Percentiles rank a stretch among this genome's conserved stretches.
Conservation (phyloP, 108 stramenopile genomes). For the Nitzschia sp. region DNA sequence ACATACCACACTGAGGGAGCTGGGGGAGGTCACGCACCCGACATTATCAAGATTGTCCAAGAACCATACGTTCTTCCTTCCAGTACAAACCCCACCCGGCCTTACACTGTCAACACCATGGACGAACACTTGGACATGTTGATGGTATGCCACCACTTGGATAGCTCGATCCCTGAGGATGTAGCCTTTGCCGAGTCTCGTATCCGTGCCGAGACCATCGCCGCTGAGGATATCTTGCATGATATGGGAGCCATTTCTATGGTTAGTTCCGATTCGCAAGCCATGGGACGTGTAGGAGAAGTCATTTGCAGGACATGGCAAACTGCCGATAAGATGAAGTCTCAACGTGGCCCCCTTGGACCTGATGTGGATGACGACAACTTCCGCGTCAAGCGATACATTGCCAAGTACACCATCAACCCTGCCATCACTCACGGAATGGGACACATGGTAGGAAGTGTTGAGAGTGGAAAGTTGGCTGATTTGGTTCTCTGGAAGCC, state of each 20-base stretch:
- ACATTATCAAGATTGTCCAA: constrained; percentile 95
- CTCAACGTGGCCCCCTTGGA: constrained; percentile 84
- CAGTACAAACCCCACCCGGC: constrained; percentile 96
- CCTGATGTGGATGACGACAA: constrained; percentile 90
- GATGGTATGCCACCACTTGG: constrained; percentile 96
- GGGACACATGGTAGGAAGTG: constrained; percentile 85
- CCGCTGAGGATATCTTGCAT: constrained; percentile 97
- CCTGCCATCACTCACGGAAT: constrained; percentile 97
- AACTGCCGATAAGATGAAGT: constrained; percentile 98
- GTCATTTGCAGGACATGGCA: constrained; percentile 98
- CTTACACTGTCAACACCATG: constrained; percentile 95
- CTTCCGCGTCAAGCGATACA: constrained; percentile 87
- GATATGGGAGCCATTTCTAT: constrained; percentile 96
- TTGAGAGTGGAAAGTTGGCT: constrained; percentile 93
- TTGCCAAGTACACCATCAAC: constrained; percentile 99
- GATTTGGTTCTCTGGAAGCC: constrained; percentile 96
- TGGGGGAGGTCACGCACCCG: constrained; percentile 96
- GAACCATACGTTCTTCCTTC: constrained; percentile 90
- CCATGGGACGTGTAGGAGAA: constrained; percentile 98
- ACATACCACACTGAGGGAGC: constrained; percentile 94
- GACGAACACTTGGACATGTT: constrained; percentile 99
- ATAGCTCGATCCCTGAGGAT: constrained; percentile 90
- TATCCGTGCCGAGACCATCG: constrained; percentile 96
- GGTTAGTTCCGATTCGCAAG: constrained; percentile 89
- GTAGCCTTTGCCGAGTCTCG: constrained; percentile 96